A percentile compares a stretch with the other conserved stretches of the same genome.
phyloP scores from a whole-genome alignment of 2,329 filamentous ascomycete species.

The Gnomoniopsis smithogilvyi region DNA sequence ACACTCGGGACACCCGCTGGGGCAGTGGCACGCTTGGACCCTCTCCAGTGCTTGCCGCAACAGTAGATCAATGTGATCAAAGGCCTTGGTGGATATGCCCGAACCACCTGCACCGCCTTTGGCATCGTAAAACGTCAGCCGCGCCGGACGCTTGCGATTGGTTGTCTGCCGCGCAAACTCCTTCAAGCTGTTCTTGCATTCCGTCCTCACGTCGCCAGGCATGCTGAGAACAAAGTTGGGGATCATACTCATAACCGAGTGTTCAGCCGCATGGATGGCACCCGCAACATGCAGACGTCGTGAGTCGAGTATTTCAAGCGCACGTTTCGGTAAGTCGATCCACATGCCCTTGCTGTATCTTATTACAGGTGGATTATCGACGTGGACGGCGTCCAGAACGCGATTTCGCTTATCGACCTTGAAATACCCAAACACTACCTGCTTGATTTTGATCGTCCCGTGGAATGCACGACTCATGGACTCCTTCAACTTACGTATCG shows the following conservation, averaged over 20 bases:
- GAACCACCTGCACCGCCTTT: conserved; percentile 82
- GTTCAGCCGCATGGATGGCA: conserved; percentile 91
- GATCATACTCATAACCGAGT: conserved; percentile 81
- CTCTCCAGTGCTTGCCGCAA: conserved; percentile 72
- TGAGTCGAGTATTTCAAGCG: conserved; percentile 73
- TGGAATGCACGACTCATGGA: conserved; percentile 74
- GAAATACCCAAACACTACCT: conserved; percentile 94
- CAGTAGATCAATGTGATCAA: conserved; percentile 83
- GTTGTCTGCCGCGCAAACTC: conserved; percentile 74
- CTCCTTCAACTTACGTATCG: conserved; percentile 66
- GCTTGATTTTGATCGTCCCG: conserved; percentile 79
- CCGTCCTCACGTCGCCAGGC: conserved; percentile 88
- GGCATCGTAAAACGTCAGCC: conserved; percentile 91
- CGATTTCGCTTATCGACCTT: conserved; percentile 85
- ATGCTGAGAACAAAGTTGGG: conserved; percentile 88
- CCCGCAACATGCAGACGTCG: conserved; percentile 77
- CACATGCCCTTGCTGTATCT: conserved; percentile 88
- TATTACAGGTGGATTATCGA: conserved; percentile 89
- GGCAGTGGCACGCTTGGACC: conserved; percentile 72
- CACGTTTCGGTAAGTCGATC: conserved; percentile 81
- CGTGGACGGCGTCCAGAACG: conserved; percentile 86
- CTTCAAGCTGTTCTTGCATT: conserved; percentile 87
- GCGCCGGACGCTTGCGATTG: conserved; percentile 75
- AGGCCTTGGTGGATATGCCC: conserved; percentile 88
- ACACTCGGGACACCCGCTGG: conserved; percentile 84